A percentile compares a stretch with the other conserved stretches of the same genome.
These are phyloP conservation scores for Paecilomyces formosus DNA, from an alignment of 2,329 filamentous ascomycete genomes.

Conservation along the genomic window DNA sequence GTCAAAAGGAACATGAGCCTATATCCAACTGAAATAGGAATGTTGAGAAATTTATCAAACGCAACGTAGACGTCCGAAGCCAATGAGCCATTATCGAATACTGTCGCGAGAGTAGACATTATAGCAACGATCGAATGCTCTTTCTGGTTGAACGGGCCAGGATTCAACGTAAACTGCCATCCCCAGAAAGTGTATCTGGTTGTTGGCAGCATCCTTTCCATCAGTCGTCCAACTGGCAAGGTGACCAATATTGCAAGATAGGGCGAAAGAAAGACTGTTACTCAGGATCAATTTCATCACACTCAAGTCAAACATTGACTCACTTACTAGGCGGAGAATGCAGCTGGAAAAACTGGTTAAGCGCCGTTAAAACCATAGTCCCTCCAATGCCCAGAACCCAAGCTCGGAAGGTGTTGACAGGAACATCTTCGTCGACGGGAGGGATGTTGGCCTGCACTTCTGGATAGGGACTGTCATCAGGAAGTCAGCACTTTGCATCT, in stretches of 20 bases:
- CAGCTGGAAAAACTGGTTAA: slow-evolving; percentile 12
- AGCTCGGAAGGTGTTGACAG: slow-evolving; percentile 20
- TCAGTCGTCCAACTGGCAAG: slow-evolving; percentile 6
- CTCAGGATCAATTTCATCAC: background rate
- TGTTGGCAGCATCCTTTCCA: slow-evolving; percentile 5
- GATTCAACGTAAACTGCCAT: slow-evolving; percentile 16
- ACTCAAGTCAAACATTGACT: background rate
- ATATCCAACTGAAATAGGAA: slow-evolving; percentile 11
- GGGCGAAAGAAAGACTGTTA: slow-evolving; percentile 7
- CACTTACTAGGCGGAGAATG: slow-evolving; percentile 7
- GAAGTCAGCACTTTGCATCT: background rate
- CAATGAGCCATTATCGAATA: slow-evolving; percentile 7
- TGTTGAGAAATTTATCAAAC: slow-evolving; percentile 11
- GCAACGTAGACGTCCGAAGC: slow-evolving; percentile 11
- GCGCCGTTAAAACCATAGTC: slow-evolving; percentile 6
- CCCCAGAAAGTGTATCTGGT: slow-evolving; percentile 5
- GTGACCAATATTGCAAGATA: slow-evolving; percentile 9
- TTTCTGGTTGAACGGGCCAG: slow-evolving; percentile 23
- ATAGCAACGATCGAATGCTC: slow-evolving; percentile 10
- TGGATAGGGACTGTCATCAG: slow-evolving; percentile 3
- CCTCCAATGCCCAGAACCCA: slow-evolving; percentile 35
- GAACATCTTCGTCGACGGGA: slow-evolving; percentile 8
- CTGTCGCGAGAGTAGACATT: slow-evolving; percentile 7
- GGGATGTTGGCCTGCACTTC: slow-evolving; percentile 12
- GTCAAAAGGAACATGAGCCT: slow-evolving; percentile 40